Conservation (phyloP, 176 grass and related monocot species). For the Oryza coarctata region DNA sequence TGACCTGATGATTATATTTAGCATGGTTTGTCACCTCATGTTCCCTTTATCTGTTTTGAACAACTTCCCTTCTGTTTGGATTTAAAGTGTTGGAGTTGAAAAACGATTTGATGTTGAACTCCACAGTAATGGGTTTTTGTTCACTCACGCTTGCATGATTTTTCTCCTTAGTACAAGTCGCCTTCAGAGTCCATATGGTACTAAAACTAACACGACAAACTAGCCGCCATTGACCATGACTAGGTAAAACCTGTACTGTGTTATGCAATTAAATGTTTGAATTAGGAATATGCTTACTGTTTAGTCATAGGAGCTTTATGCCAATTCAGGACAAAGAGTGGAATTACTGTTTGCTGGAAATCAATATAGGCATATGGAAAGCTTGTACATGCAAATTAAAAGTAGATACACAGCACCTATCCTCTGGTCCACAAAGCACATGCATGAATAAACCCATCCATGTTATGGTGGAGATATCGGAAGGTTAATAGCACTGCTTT, state of each 20-base stretch:
- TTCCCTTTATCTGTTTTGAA: background rate
- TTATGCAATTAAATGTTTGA: slow-evolving; percentile 1
- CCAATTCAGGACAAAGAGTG: background rate
- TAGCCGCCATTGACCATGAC: slow-evolving; percentile 1
- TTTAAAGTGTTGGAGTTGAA: background rate
- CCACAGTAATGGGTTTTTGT: background rate
- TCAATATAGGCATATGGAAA: background rate
- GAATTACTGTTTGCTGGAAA: background rate
- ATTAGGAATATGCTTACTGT: background rate
- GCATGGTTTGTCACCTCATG: background rate
- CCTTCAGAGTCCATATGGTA: background rate
- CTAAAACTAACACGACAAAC: background rate
- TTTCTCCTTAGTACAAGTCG: background rate
- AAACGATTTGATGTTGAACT: background rate
- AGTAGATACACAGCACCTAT: background rate
- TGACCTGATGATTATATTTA: background rate
- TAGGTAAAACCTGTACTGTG: background rate
- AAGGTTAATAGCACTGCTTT: background rate
- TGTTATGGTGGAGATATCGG: background rate
- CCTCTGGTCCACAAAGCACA: background rate
- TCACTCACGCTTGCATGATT: background rate
- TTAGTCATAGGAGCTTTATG: slow-evolving; percentile 23
- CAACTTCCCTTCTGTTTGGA: background rate
- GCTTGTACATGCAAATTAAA: background rate
- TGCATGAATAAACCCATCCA: background rate